These are phyloP conservation scores for Carex myosuroides DNA, from an alignment of 176 grass and related monocot genomes.

Conservation along the genomic window DNA sequence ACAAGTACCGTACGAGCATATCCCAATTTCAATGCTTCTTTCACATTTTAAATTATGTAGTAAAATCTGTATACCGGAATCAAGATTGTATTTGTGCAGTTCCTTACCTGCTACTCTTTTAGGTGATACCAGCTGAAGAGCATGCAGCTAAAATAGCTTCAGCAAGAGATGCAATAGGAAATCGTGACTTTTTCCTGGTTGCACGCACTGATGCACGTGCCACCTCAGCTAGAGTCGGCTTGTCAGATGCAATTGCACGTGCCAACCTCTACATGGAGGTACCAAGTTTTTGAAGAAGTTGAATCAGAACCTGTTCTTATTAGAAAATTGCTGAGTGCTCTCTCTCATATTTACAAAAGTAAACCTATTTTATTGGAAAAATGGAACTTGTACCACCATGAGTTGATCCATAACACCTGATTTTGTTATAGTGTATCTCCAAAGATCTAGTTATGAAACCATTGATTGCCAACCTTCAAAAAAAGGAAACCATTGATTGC, in stretches of 20 bases:
- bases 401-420: background rate
- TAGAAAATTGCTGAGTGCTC: background rate
- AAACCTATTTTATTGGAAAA: background rate
- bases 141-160: conserved; percentile 45
- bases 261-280: conserved; percentile 57
- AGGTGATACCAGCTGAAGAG: conserved; percentile 48
- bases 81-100: background rate
- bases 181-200: conserved; percentile 39
- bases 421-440: background rate
- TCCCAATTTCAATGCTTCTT: background rate
- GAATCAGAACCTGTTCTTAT: background rate
- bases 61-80: background rate
- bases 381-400: background rate
- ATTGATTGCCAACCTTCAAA: background rate
- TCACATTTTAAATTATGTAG: background rate
- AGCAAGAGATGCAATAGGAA: conserved; percentile 34
- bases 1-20: background rate
- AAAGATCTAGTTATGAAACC: background rate
- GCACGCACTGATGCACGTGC: conserved; percentile 44
- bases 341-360: background rate
- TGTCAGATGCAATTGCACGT: conserved; percentile 30
- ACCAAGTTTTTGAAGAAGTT: background rate
- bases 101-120: background rate
- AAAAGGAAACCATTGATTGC: background rate
- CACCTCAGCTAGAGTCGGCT: conserved; percentile 1